Percentiles rank a stretch among this genome's conserved stretches.
These are phyloP conservation scores for Monosporozyma yasuniensis DNA, from an alignment of 805 yeast genomes.

Conservation along the genomic window DNA sequence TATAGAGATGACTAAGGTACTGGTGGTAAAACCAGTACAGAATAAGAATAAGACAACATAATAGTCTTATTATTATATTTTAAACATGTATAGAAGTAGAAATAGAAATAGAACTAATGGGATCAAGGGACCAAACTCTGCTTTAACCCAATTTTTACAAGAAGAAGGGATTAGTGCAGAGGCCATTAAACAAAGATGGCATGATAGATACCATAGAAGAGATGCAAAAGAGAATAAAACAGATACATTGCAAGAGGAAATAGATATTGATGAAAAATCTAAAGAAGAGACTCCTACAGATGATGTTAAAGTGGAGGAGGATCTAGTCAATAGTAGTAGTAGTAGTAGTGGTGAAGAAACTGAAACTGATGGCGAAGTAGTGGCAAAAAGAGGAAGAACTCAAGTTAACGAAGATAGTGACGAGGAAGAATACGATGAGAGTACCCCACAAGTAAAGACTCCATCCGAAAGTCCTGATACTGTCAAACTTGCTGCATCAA, in stretches of 20 bases:
- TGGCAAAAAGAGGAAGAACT: constrained; percentile 1
- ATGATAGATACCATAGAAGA: constrained; percentile 22
- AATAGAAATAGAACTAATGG: constrained; percentile 14
- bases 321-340: background rate
- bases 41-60: too few species aligned
- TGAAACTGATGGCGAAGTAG: constrained; percentile 9
- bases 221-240: background rate
- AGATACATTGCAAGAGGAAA: background rate
- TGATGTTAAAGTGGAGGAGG: background rate
- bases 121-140: constrained; percentile 61
- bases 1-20: background rate
- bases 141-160: constrained; percentile 77
- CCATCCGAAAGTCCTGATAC: background rate
- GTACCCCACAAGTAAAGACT: background rate
- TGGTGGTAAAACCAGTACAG: too few species aligned
- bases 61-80: too few species aligned
- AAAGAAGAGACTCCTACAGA: background rate
- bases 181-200: constrained; percentile 48
- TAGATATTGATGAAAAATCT: background rate
- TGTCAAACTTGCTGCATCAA: constrained; percentile 16
- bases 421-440: constrained; percentile 22
- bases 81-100: constrained; percentile 23
- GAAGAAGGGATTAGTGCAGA: constrained; percentile 86
- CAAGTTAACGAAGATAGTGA: constrained; percentile 28
- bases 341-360: constrained; percentile 10